phyloP scores from a whole-genome alignment of 1,139 yeast genomes.

The Protomyces pachydermus region DNA sequence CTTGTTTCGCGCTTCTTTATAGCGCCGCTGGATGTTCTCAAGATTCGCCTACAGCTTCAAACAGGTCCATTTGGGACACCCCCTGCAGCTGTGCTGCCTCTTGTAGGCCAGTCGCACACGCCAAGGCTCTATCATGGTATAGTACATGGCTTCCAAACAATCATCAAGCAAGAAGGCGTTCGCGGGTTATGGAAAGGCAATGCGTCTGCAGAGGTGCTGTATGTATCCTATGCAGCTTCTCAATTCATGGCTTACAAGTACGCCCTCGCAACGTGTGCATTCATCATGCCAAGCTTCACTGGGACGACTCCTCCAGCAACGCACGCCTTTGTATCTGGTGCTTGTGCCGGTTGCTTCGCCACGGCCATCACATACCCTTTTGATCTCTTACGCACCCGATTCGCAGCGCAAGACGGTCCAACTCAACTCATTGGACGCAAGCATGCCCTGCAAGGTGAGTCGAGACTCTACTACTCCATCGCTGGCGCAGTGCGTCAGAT shows the following conservation, averaged over 20 bases:
- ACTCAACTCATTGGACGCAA: not conserved
- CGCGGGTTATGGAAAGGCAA: conserved; percentile 80
- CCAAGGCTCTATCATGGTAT: conserved; percentile 11
- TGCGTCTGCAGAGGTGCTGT: conserved; percentile 83
- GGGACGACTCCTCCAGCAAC: conserved; percentile 42
- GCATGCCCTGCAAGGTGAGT: conserved; percentile 42
- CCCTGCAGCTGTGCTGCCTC: not conserved
- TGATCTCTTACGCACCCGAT: conserved; percentile 75
- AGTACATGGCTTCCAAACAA: conserved; percentile 7
- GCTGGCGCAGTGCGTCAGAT: conserved; percentile 46
- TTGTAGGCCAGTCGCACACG: not conserved
- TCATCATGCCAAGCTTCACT: conserved; percentile 34
- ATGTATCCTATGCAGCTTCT: conserved; percentile 73
- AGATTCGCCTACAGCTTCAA: conserved; percentile 74
- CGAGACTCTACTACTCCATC: conserved; percentile 48
- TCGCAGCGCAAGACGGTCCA: conserved; percentile 48
- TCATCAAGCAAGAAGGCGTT: conserved; percentile 27
- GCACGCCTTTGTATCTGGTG: conserved; percentile 64
- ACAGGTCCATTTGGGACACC: conserved; percentile 22
- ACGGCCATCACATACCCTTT: conserved; percentile 78
- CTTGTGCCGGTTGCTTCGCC: conserved; percentile 69
- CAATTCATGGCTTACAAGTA: conserved; percentile 73
- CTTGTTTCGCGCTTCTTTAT: conserved; percentile 49
- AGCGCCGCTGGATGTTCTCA: conserved; percentile 86
- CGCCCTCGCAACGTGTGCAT: conserved; percentile 38